Percentiles rank a stretch among this genome's conserved stretches.
phyloP scores from a whole-genome alignment of 352 stramenopile species.

The Pythium grandisporangium region DNA sequence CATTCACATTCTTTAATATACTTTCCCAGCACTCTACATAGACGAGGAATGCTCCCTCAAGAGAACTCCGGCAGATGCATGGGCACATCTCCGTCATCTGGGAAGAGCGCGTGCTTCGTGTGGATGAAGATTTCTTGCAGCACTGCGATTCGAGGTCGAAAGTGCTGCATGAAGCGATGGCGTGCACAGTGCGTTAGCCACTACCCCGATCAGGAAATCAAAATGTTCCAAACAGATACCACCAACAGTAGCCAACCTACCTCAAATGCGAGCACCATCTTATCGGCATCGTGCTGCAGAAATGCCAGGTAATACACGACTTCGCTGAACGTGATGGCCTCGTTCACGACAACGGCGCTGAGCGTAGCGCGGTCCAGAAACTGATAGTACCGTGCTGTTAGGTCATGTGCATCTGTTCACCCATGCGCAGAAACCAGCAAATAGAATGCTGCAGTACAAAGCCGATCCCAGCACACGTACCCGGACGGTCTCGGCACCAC shows the following conservation, averaged over 20 bases:
- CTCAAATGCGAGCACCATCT: constrained; percentile 76
- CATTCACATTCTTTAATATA: too few relatives aligned
- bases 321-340: constrained; percentile 69
- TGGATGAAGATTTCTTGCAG: constrained; percentile 65
- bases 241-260: too few relatives aligned
- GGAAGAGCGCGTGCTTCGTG: constrained; percentile 50
- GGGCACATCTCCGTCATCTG: constrained; percentile 15
- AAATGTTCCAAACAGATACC: too few relatives aligned
- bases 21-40: too few relatives aligned
- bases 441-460: too few relatives aligned
- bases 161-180: constrained; percentile 38
- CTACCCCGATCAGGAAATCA: too few relatives aligned
- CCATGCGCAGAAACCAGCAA: too few relatives aligned
- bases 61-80: constrained; percentile 35
- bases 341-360: constrained; percentile 68
- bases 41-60: too few relatives aligned
- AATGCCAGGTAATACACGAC: constrained; percentile 81
- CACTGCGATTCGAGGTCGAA: constrained; percentile 49
- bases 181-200: too few relatives aligned
- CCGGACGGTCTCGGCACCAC: constrained; percentile 21
- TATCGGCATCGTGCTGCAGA: constrained; percentile 48
- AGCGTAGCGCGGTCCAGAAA: constrained; percentile 42
- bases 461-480: too few relatives aligned
- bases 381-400: too few relatives aligned
- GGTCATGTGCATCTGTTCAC: too few relatives aligned